Evolutionary conservation across 495 filamentous ascomycete genomes (phyloP).

Genomic region (Penicillium ucsense): DNA sequence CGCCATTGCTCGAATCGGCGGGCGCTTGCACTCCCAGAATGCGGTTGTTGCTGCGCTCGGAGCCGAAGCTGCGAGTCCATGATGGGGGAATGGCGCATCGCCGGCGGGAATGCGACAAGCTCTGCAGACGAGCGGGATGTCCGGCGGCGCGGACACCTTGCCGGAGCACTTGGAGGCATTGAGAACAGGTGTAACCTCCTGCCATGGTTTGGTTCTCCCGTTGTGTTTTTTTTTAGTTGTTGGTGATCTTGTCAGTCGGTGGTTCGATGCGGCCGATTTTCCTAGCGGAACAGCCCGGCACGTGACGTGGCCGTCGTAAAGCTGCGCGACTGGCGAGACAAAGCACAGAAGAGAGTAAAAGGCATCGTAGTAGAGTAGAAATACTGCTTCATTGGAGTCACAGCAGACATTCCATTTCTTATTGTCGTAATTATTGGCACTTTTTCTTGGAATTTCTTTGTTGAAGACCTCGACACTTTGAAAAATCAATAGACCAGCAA

Average conservation of each 20-base stretch:
- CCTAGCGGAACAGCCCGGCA: slow-evolving; percentile 3
- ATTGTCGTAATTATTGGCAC: no score
- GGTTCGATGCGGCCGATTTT: slow-evolving; percentile 11
- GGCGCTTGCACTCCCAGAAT: slow-evolving; percentile 5
- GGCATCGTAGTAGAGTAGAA: no score
- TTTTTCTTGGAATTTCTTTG: no score
- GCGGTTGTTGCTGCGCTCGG: slow-evolving; percentile 17
- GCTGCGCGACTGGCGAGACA: not conserved
- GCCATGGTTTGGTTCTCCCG: slow-evolving; percentile 21
- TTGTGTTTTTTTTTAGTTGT: not conserved
- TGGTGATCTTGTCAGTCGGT: slow-evolving; percentile 3
- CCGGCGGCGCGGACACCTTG: slow-evolving; percentile 15
- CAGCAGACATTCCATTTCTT: no score
- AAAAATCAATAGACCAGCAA: no score
- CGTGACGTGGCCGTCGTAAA: slow-evolving; percentile 4
- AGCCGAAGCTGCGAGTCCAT: slow-evolving; percentile 25
- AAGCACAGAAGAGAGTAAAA: no score
- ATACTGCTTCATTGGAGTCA: no score
- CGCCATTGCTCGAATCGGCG: slow-evolving; percentile 9
- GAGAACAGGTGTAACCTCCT: slow-evolving; percentile 33
- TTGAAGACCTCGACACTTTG: no score
- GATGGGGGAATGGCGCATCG: slow-evolving; percentile 15
- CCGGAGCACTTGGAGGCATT: slow-evolving; percentile 31
- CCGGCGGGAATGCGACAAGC: slow-evolving; percentile 15
- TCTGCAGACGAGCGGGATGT: slow-evolving; percentile 13